phyloP scores from a whole-genome alignment of 148 eudicot genomes.

The Spergularia bocconei region DNA sequence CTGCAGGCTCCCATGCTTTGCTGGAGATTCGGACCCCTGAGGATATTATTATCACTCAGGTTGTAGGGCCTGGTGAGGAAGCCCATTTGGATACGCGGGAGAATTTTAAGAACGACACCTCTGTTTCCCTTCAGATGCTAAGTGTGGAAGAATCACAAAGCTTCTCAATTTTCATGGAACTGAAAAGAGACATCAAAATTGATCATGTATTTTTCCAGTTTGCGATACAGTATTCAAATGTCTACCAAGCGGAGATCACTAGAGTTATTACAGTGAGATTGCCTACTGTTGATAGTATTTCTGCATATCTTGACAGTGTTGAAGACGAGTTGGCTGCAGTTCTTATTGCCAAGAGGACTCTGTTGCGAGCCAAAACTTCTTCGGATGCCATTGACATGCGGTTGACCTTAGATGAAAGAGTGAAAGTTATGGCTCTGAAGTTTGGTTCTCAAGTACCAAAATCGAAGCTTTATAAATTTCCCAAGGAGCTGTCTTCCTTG shows the following conservation, averaged over 20 bases:
- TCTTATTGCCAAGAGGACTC: slow-evolving; percentile 81
- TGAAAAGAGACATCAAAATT: slow-evolving; percentile 58
- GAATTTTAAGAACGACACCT: slow-evolving; percentile 63
- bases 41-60: slow-evolving; percentile 61
- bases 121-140: slow-evolving; percentile 69
- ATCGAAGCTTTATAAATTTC: slow-evolving; percentile 80
- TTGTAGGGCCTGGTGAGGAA: slow-evolving; percentile 93
- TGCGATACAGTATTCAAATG: slow-evolving; percentile 66
- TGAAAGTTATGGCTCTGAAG: slow-evolving; percentile 74
- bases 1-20: slow-evolving; percentile 82
- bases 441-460: slow-evolving; percentile 87
- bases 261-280: slow-evolving; percentile 82
- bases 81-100: slow-evolving; percentile 68
- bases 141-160: slow-evolving; percentile 94
- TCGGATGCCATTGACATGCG: slow-evolving; percentile 68
- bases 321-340: slow-evolving; percentile 91
- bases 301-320: slow-evolving; percentile 84
- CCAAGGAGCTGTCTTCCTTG: slow-evolving; percentile 76
- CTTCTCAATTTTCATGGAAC: slow-evolving; percentile 76
- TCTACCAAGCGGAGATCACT: slow-evolving; percentile 78
- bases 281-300: slow-evolving; percentile 85
- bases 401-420: slow-evolving; percentile 80
- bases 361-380: slow-evolving; percentile 67
- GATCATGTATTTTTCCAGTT: slow-evolving; percentile 84
- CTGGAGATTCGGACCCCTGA: slow-evolving; percentile 81